Conservation (phyloP, 345 rosid genomes). For the Limnanthes douglasii region DNA sequence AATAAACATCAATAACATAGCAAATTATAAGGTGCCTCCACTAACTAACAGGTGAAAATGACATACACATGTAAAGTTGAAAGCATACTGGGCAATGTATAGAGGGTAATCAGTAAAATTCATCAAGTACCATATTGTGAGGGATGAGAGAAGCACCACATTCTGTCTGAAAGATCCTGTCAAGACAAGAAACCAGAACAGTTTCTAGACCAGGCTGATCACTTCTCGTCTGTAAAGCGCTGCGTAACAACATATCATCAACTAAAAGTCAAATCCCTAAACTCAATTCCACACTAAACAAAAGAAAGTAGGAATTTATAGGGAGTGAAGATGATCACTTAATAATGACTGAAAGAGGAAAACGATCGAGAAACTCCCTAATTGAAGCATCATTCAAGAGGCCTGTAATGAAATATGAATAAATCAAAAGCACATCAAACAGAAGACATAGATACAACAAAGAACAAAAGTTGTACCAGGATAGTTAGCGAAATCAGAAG, state of each 20-base stretch:
- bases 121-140: conserved; percentile 39
- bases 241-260: conserved; percentile 10
- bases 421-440: not conserved
- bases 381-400: conserved; percentile 44
- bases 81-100: too few species aligned
- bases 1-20: conserved; percentile 7
- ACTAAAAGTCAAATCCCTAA: conserved; percentile 4
- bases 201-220: conserved; percentile 40
- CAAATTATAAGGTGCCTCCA: not conserved
- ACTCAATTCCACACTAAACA: not conserved
- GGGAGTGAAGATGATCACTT: conserved; percentile 16
- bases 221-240: conserved; percentile 46
- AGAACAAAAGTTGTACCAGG: conserved; percentile 26
- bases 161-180: conserved; percentile 49
- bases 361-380: conserved; percentile 59
- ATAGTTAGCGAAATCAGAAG: conserved; percentile 55
- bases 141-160: conserved; percentile 73
- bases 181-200: conserved; percentile 52
- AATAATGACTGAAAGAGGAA: conserved; percentile 67
- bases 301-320: not conserved
- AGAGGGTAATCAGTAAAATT: too few species aligned
- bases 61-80: too few species aligned
- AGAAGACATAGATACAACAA: not conserved
- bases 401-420: conserved; percentile 22
- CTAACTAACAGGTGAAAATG: not conserved